Base-by-base conservation (phyloP, 371 early-diverging fungal species). In the Syncephalastrum sp. region DNA sequence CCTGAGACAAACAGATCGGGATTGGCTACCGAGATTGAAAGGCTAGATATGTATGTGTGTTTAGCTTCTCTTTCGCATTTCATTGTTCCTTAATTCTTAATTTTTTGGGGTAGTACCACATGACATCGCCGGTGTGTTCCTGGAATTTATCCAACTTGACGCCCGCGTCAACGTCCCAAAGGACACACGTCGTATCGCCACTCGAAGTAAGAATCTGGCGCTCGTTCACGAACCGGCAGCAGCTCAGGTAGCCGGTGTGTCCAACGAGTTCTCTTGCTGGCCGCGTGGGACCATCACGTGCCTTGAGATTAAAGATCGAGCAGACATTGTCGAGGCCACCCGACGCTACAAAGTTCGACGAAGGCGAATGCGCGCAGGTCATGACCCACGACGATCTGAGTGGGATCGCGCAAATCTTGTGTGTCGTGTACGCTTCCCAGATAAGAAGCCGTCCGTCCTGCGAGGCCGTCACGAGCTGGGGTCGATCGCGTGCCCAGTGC, bases 321-420 rank as follows among this genome's bases (percentile, higher is more conserved):
- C 95, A 95, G 64, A 95, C 85, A 70, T 97, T 97, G 77, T 97
- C 97, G 50, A 97, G 84, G 65, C 98, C 98, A 69, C 98, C 98
- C 69, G 95, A 97, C 45, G 98, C 97, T 24, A 96, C 96, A 72
- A 90, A 90, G 72, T 91, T 93, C 41, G 95, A 93, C 21, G 93
- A 92, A 5, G 96, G 97, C 25, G 98, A 93, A 61, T 94, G 96
- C 4, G 98, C 95, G 64, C 96, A 96, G 45, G 97, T 95, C 98
- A 97, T 97, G 57, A 97, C 98, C 98, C 98, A 97, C n/a, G 96
- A 94, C 1, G 96, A 96, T 19, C 94, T 89, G 51, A 97, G 76
- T 8, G 97, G 96, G 66, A 97, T 96, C 24, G 97, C 96, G 65
- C 95, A 91, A 42, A 95, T 87, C 74, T 97, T 97, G 85, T 97